These are phyloP conservation scores for Alloteropsis angusta DNA, from an alignment of 202 grass and related monocot genomes.

Conservation along the genomic window DNA sequence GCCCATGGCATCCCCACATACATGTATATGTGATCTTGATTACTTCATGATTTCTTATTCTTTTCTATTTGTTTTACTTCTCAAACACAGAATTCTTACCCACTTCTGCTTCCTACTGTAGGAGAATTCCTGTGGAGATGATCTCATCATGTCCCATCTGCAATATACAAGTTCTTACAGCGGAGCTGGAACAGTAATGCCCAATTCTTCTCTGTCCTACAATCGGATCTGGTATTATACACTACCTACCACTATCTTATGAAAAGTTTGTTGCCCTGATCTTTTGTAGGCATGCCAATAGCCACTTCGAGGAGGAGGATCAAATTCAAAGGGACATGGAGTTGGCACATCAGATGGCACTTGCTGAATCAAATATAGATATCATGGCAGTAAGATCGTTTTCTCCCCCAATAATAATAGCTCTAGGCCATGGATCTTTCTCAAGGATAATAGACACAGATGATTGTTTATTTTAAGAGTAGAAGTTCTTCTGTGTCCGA, in stretches of 20 bases:
- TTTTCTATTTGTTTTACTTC: not conserved
- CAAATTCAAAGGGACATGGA: slow-evolving; percentile 54
- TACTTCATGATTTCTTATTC: not conserved
- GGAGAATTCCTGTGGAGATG: slow-evolving; percentile 11
- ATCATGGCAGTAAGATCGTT: slow-evolving; percentile 10
- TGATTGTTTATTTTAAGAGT: not conserved
- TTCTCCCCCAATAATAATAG: not conserved
- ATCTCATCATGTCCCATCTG: slow-evolving; percentile 73
- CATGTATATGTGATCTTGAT: not conserved
- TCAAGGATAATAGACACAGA: not conserved
- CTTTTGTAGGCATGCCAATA: slow-evolving; percentile 67
- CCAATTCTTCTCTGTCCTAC: not conserved
- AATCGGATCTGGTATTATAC: not conserved
- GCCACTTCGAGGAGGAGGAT: slow-evolving; percentile 61
- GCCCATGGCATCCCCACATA: not conserved
- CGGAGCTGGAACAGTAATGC: slow-evolving; percentile 60
- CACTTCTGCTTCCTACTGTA: not conserved
- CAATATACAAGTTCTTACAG: slow-evolving; percentile 43
- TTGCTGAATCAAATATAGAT: slow-evolving; percentile 25
- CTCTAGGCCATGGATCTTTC: not conserved
- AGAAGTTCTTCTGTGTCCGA: not conserved
- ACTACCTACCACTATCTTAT: not conserved
- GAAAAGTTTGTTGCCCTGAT: not conserved
- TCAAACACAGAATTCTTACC: not conserved
- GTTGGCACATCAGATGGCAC: slow-evolving; percentile 43